Base-by-base conservation (phyloP, 2,329 filamentous ascomycete species). In the Ophiostoma montium region DNA sequence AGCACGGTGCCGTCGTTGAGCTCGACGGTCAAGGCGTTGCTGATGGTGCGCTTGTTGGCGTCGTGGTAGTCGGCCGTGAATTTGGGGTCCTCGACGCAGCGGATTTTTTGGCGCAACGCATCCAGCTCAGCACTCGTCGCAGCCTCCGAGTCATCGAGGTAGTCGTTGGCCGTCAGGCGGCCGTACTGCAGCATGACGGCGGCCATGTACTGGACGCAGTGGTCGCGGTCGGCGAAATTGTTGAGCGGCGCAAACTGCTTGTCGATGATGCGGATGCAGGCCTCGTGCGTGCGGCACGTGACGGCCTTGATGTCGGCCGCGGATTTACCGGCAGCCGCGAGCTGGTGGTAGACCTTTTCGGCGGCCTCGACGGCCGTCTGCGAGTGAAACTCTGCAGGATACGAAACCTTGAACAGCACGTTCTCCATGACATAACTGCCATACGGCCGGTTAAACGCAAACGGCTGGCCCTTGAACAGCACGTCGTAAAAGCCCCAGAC, bases 381-480 rank as follows among this genome's bases (percentile, higher is more conserved):
- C 18, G 90, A 95, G 77, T 96, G 90, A 76, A 96, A 96, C 66
- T 96, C 90, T 61, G 89, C 88, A 75, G 51, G 54, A 45, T 62
- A 56, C 42, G 92, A 98, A 53, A 98, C 92, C 79, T 98, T 98
- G 83, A 98, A 98, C 56, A 98, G 81, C 53, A 98, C 88, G 63
- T 96, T 98, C 80, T 98, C 92, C 92, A 98, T 98, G 57, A 98
- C 92, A 67, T 98, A 98, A 74, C 85, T 94, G 63, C 89, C 90
- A 63, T 98, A 98, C 52, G 83, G 80, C 55, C 92, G 82, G 75
- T 96, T 90, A 76, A 95, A 98, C 67, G 88, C 74, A 65, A 98
- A 98, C 68, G 86, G 86, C 61, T 94, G 87, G 69, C 88, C 88
- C 72, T 89, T 86, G 76, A 96, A 98, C 56, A 94, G 78, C 56